These are phyloP conservation scores for Paecilomyces fulvus DNA, from an alignment of 2,329 filamentous ascomycete species.

Conservation along the genomic window DNA sequence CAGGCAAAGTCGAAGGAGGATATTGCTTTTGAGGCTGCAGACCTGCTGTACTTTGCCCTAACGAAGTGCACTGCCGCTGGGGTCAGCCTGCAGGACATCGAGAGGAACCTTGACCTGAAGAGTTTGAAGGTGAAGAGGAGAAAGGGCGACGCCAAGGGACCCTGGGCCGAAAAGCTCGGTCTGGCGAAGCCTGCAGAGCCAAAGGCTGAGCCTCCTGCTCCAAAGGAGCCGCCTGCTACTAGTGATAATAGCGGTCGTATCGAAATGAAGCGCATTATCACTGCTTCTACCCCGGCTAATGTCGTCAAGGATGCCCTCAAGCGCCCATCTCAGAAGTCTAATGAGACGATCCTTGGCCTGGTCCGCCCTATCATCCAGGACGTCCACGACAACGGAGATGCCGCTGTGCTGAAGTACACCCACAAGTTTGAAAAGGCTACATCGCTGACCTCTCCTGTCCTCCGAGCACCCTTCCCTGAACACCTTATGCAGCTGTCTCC, in stretches of 20 bases:
- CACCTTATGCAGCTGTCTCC: constrained; percentile 75
- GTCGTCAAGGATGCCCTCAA: constrained; percentile 69
- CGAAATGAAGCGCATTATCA: constrained; percentile 71
- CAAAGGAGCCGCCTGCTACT: constrained; percentile 37
- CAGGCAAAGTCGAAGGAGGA: constrained; percentile 74
- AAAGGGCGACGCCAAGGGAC: constrained; percentile 87
- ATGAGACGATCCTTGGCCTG: constrained; percentile 86
- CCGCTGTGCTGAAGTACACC: constrained; percentile 82
- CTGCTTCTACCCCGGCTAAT: constrained; percentile 52
- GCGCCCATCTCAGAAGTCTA: constrained; percentile 86
- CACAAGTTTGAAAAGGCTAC: constrained; percentile 98
- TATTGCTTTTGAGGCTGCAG: constrained; percentile 87
- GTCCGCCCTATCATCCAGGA: constrained; percentile 87
- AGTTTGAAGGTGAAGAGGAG: constrained; percentile 90
- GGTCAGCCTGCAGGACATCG: constrained; percentile 79
- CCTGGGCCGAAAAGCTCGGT: constrained; percentile 78
- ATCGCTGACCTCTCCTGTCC: constrained; percentile 76
- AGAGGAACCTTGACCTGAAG: constrained; percentile 88
- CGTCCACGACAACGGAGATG: constrained; percentile 74
- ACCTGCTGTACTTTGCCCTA: constrained; percentile 91
- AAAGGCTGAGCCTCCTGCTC: constrained; percentile 25
- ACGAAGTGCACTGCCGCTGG: constrained; percentile 81
- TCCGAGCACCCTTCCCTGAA: constrained; percentile 79
- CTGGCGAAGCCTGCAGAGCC: constrained; percentile 38
- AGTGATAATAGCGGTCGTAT: constrained; percentile 57